Percentiles rank a stretch among this genome's conserved stretches.
Evolutionary conservation across 306 rosid genomes (phyloP).

Genomic region (Neltuma alba): DNA sequence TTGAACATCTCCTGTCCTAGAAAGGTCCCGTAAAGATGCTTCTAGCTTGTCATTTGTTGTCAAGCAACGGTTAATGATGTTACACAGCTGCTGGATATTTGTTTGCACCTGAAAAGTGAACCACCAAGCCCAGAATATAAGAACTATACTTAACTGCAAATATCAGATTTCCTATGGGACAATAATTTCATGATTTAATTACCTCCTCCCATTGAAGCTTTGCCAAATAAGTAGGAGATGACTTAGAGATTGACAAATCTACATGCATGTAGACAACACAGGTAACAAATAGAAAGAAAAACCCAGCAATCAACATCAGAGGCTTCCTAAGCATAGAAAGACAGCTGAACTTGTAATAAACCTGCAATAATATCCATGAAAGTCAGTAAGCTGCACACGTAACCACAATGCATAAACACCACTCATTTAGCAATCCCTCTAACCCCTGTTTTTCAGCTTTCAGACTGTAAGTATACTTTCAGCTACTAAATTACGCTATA

Average conservation of each 20-base stretch:
- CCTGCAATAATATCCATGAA: slow-evolving; percentile 60
- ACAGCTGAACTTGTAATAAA: slow-evolving; percentile 86
- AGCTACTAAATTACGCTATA: slow-evolving; percentile 1
- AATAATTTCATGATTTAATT: slow-evolving; percentile 32
- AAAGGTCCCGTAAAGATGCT: slow-evolving; percentile 85
- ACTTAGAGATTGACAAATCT: slow-evolving; percentile 90
- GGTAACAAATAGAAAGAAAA: slow-evolving; percentile 76
- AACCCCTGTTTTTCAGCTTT: slow-evolving; percentile 8
- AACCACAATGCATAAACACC: slow-evolving; percentile 6
- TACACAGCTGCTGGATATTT: slow-evolving; percentile 60
- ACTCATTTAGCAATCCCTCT: slow-evolving; percentile 11
- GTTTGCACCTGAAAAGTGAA: slow-evolving; percentile 75
- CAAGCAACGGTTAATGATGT: slow-evolving; percentile 66
- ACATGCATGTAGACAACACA: slow-evolving; percentile 76
- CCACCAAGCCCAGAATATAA: slow-evolving; percentile 11
- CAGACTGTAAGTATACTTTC: slow-evolving; percentile 1
- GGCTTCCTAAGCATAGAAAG: slow-evolving; percentile 93
- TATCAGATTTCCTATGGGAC: slow-evolving; percentile 19
- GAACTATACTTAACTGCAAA: slow-evolving; percentile 25
- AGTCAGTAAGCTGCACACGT: slow-evolving; percentile 20
- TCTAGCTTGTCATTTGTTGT: slow-evolving; percentile 77
- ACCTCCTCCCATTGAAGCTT: slow-evolving; percentile 98
- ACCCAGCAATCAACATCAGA: slow-evolving; percentile 85
- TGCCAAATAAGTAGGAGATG: slow-evolving; percentile 91
- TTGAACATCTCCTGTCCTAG: slow-evolving; percentile 86